Evolutionary conservation across 257 asterid species (phyloP).

Genomic region (Solanum etuberosum): DNA sequence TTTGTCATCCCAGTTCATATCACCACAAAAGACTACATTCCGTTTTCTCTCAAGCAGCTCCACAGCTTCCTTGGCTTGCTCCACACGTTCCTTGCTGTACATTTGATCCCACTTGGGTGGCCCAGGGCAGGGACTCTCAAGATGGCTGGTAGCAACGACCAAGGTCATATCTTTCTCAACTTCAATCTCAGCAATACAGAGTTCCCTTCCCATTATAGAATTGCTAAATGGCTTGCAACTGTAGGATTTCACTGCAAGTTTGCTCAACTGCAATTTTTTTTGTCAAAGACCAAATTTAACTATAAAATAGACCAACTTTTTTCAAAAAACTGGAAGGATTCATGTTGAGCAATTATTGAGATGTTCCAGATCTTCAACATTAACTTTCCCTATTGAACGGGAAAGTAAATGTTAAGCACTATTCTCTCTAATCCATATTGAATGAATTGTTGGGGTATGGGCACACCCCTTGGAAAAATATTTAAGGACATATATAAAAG

Average conservation of each 20-base stretch:
- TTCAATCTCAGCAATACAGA: constrained; percentile 57
- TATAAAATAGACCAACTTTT: not conserved
- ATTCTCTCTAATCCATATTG: too few species aligned
- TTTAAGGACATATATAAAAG: too few species aligned
- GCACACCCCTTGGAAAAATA: too few species aligned
- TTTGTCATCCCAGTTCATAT: constrained; percentile 95
- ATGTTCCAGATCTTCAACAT: not conserved
- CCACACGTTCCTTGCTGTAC: constrained; percentile 85
- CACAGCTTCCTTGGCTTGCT: constrained; percentile 78
- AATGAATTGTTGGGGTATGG: too few species aligned
- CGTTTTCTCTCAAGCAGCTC: constrained; percentile 34
- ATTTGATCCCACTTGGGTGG: constrained; percentile 97
- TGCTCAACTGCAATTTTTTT: constrained; percentile 47
- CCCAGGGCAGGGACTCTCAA: constrained; percentile 83
- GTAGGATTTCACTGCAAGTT: constrained; percentile 63
- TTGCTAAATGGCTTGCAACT: constrained; percentile 52
- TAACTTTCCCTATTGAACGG: not conserved
- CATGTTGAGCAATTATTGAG: not conserved
- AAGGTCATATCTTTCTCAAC: constrained; percentile 27
- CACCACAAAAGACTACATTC: constrained; percentile 84
- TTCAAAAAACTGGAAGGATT: not conserved
- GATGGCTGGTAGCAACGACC: constrained; percentile 79
- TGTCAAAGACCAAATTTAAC: not conserved
- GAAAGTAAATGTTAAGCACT: not conserved
- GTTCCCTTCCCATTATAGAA: constrained; percentile 76